Percentiles rank a stretch among this genome's conserved stretches.
Conservation (phyloP, 805 yeast genomes). For the Jamesozyma piceae region DNA sequence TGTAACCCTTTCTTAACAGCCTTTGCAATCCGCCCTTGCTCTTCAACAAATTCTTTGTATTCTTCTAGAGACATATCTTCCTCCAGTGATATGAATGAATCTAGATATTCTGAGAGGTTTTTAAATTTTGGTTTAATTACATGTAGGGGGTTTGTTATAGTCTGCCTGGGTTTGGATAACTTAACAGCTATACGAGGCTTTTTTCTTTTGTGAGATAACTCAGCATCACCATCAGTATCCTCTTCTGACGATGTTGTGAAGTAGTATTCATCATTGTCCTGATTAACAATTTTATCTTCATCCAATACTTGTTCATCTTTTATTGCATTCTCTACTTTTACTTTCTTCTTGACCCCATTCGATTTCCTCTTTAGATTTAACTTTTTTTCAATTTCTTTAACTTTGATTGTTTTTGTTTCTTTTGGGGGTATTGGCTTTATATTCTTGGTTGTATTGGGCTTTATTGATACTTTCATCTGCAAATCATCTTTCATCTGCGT, state of each 20-base stretch:
- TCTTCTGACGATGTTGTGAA: constrained; percentile 28
- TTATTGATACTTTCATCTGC: not conserved
- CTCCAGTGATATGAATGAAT: constrained; percentile 49
- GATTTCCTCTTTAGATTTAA: not conserved
- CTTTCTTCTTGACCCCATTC: not conserved
- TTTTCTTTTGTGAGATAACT: constrained; percentile 7
- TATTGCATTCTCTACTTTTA: not conserved
- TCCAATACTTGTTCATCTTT: not conserved
- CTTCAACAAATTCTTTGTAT: constrained; percentile 44
- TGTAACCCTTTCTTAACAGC: constrained; percentile 41
- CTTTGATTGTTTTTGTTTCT: not conserved
- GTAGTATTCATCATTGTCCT: constrained; percentile 13
- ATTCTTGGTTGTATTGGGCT: not conserved
- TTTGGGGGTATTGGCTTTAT: not conserved
- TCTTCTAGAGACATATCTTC: constrained; percentile 57
- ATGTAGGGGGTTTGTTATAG: constrained; percentile 54
- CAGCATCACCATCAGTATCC: constrained; percentile 13
- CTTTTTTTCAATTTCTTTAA: not conserved
- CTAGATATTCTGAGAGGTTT: constrained; percentile 37
- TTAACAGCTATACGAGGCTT: constrained; percentile 24
- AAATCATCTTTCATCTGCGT: not conserved
- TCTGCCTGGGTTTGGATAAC: constrained; percentile 36
- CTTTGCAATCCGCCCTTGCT: constrained; percentile 39
- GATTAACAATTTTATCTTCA: not conserved
- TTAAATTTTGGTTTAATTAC: constrained; percentile 37